Percentiles rank a stretch among this genome's conserved stretches.
These are phyloP conservation scores for Aspergillus steynii DNA, from an alignment of 495 filamentous ascomycete genomes.

Conservation along the genomic window DNA sequence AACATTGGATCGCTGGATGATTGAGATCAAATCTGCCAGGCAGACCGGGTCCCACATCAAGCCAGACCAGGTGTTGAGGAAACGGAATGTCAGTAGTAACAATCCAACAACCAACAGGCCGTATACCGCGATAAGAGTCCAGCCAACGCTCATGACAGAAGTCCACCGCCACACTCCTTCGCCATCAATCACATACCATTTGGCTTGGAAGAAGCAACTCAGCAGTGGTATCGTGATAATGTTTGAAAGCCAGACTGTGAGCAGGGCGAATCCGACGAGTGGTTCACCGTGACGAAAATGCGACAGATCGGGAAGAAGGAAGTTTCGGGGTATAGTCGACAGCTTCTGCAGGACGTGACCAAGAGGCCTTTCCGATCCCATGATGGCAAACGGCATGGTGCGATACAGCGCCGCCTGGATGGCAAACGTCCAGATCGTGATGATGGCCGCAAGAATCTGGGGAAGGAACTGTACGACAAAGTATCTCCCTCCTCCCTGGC, in stretches of 20 bases:
- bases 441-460: constrained; percentile 68
- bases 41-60: constrained; percentile 84
- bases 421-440: constrained; percentile 73
- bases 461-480: constrained; percentile 86
- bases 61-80: constrained; percentile 59
- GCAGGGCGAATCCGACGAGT: constrained; percentile 52
- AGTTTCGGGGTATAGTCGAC: constrained; percentile 49
- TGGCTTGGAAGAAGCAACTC: constrained; percentile 63
- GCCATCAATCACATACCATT: constrained; percentile 43
- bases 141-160: constrained; percentile 71
- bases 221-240: constrained; percentile 66
- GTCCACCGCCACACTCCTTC: constrained; percentile 71
- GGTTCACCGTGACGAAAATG: constrained; percentile 57
- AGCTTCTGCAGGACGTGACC: constrained; percentile 41
- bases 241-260: constrained; percentile 62
- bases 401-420: constrained; percentile 75
- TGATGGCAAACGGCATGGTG: constrained; percentile 70
- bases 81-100: constrained; percentile 52
- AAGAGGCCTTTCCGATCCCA: constrained; percentile 59
- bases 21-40: constrained; percentile 71
- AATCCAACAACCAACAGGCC: constrained; percentile 61
- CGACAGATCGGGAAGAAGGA: constrained; percentile 58
- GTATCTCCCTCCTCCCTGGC: constrained; percentile 69
- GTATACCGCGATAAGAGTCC: constrained; percentile 76
- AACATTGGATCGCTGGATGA: constrained; percentile 78